phyloP scores from a whole-genome alignment of 768 basidiomycete genomes.

The Porphyrellus cyaneotinctus region DNA sequence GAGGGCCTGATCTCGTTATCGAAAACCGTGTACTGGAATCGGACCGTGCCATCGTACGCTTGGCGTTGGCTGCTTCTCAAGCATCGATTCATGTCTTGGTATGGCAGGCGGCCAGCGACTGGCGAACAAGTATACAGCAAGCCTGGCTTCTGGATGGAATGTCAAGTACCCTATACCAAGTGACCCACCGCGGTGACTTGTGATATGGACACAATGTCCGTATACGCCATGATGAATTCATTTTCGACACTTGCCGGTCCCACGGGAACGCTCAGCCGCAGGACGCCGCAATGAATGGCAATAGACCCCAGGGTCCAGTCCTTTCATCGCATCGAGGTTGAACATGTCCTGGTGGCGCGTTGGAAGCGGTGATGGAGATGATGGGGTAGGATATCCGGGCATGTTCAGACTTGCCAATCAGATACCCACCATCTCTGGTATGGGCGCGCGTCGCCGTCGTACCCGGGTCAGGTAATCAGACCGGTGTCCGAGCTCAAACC shows the following conservation, averaged over 20 bases:
- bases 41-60: conserved; percentile 2
- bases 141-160: background rate
- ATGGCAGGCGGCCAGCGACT: background rate
- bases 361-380: background rate
- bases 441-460: background rate
- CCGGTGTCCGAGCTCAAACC: background rate
- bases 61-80: background rate
- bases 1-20: conserved; percentile 17
- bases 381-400: background rate
- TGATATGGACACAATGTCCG: background rate
- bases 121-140: conserved; percentile 4
- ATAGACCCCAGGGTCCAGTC: conserved; percentile 17
- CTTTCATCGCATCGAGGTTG: background rate
- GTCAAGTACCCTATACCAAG: background rate
- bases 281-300: conserved; percentile 10
- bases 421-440: background rate
- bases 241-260: background rate
- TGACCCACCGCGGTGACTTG: background rate
- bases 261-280: conserved; percentile 13
- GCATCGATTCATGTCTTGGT: background rate
- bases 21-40: background rate
- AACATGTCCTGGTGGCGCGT: background rate
- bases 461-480: background rate
- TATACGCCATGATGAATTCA: conserved; percentile 5
- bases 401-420: background rate